Conservation (phyloP, 139 green algal genomes). For the Yamagishiella unicocca region DNA sequence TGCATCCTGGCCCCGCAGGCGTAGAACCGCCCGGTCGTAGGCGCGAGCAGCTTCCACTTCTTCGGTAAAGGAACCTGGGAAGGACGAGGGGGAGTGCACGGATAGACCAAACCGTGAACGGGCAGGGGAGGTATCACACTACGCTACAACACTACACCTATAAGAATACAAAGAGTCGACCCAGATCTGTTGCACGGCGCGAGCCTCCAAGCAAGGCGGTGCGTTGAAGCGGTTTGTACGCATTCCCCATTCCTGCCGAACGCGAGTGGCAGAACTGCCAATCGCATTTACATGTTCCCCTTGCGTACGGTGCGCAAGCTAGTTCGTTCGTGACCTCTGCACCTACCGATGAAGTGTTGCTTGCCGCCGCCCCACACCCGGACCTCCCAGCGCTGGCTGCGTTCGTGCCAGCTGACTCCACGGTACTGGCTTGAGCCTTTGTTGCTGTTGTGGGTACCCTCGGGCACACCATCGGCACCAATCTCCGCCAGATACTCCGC, state of each 20-base stretch:
- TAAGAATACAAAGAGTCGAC: too few relatives aligned
- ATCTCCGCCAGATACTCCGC: constrained; percentile 44
- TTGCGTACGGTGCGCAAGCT: too few relatives aligned
- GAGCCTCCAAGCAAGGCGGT: too few relatives aligned
- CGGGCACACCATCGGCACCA: constrained; percentile 5
- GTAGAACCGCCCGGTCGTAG: constrained; percentile 64
- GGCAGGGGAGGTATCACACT: too few relatives aligned
- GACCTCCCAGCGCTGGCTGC: constrained; percentile 66
- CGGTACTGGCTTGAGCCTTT: constrained; percentile 68
- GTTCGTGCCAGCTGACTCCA: constrained; percentile 61
- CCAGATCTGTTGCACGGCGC: too few relatives aligned
- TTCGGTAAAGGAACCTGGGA: constrained; percentile 53
- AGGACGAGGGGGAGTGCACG: not conserved
- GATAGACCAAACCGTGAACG: too few relatives aligned
- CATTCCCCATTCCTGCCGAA: too few relatives aligned
- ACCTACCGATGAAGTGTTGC: constrained; percentile 71
- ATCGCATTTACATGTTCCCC: too few relatives aligned
- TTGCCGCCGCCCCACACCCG: constrained; percentile 69
- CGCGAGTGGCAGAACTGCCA: too few relatives aligned
- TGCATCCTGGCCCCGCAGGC: constrained; percentile 55
- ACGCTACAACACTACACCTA: too few relatives aligned
- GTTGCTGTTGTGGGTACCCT: constrained; percentile 31
- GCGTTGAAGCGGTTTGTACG: too few relatives aligned
- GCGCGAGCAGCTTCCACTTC: constrained; percentile 65
- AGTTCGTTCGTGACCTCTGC: too few relatives aligned